Percentiles rank a stretch among this genome's conserved stretches.
Evolutionary conservation across 495 filamentous ascomycete genomes (phyloP).

Genomic region (Penicillium longicatenatum): DNA sequence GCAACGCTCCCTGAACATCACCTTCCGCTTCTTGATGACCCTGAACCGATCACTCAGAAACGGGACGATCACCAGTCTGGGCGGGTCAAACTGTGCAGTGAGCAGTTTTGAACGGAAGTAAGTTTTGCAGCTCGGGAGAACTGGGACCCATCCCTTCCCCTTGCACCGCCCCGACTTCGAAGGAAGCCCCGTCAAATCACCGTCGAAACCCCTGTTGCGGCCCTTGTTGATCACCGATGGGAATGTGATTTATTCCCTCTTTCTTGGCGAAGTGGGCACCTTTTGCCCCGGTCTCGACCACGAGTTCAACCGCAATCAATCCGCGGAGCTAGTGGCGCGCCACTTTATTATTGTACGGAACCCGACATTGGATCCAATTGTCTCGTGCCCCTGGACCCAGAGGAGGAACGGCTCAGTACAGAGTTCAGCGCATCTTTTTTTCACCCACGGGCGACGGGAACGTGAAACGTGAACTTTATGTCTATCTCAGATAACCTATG

Average conservation of each 20-base stretch:
- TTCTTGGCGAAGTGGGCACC: conserved; percentile 14
- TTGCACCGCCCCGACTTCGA: neutral
- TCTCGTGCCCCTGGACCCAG: conserved; percentile 6
- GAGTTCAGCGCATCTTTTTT: neutral
- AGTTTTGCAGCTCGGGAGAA: neutral
- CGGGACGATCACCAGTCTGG: conserved; percentile 12
- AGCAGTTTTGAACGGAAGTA: neutral
- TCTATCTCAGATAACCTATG: neutral
- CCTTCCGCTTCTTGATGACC: neutral
- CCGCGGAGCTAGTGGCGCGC: conserved; percentile 14
- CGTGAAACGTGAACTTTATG: neutral
- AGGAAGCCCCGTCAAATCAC: neutral
- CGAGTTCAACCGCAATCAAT: conserved; percentile 20
- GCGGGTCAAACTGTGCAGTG: neutral
- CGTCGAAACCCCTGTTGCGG: neutral
- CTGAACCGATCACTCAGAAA: neutral
- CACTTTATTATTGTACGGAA: neutral
- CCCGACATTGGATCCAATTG: conserved; percentile 2
- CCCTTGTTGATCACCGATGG: neutral
- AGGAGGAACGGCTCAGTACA: conserved; percentile 1
- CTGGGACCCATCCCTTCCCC: neutral
- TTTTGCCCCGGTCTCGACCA: conserved; percentile 21
- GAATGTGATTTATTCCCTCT: neutral
- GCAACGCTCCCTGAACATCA: neutral
- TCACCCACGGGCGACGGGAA: neutral